Evolutionary conservation across 2,329 filamentous ascomycete genomes (phyloP).

Genomic region (Drechslerella stenobrocha): DNA sequence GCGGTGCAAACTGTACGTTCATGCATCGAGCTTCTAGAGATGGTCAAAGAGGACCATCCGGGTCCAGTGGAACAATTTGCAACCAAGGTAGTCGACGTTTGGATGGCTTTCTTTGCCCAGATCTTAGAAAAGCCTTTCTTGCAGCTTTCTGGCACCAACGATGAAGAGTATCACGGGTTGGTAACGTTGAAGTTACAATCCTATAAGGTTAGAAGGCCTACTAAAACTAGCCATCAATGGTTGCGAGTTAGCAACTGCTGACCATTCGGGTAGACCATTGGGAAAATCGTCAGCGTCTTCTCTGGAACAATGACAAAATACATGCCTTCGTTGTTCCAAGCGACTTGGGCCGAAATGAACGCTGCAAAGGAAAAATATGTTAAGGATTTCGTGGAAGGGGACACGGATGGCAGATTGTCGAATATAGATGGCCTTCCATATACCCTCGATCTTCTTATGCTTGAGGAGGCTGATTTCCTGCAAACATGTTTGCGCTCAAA

Average conservation of each 20-base stretch:
- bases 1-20: conserved; percentile 86
- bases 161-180: conserved; percentile 71
- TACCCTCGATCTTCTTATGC: conserved; percentile 86
- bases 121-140: conserved; percentile 76
- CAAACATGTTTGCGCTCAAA: conserved; percentile 86
- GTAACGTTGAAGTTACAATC: conserved; percentile 89
- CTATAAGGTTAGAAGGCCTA: conserved; percentile 66
- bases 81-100: conserved; percentile 77
- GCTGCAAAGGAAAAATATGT: conserved; percentile 73
- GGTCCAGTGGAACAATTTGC: conserved; percentile 84
- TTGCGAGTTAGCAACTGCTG: conserved; percentile 49
- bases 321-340: conserved; percentile 78
- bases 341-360: conserved; percentile 85
- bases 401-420: conserved; percentile 83
- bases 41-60: conserved; percentile 92
- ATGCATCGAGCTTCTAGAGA: conserved; percentile 93
- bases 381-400: conserved; percentile 80
- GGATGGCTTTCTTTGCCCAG: conserved; percentile 86
- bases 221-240: not conserved
- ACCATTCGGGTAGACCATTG: conserved; percentile 66
- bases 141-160: conserved; percentile 62
- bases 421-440: conserved; percentile 91
- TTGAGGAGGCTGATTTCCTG: conserved; percentile 93
- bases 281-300: conserved; percentile 85
- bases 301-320: conserved; percentile 78